Evolutionary conservation across 768 basidiomycete genomes (phyloP), one percentile per base, ranked within the genome.

Genomic region (Pleurotus djamor): DNA sequence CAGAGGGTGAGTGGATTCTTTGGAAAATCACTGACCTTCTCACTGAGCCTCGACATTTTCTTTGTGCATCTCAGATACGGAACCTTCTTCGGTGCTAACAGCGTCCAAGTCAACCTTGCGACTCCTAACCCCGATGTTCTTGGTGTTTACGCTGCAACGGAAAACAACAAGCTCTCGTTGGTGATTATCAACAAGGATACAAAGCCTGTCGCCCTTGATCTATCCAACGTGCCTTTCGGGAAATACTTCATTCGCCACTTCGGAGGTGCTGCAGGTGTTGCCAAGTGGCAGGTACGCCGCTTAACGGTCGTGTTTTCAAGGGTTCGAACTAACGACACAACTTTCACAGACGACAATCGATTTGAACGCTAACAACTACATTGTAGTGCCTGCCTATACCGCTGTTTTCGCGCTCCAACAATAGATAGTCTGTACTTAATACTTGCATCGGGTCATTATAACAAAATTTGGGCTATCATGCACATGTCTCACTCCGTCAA

Each of bases 171-270:
- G 57, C 68, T 79, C 35, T 72, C 79, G 2, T 64, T 82, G 17
- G 80, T 84, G 58, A 72, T 82, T 60, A 66, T 84, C 56, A 83
- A 83, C 77, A 84, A 84, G 67, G 76, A 82, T 63, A 74, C 78
- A 0, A 67, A 65, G 5, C 71, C 79, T 0, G 67, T 82, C 55
- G 65, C 73, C 9, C 74, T 81, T 52, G 69, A 74, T 58, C 64
- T 83, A 16, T 67, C 76, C 32, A 75, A 76, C 59, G 69, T 84
- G 45, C 80, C 82, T 0, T 65, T 69, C n/a, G 83, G 82, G 5
- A 67, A 64, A 9, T 84, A 84, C 68, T 79, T 83, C 64, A 48
- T 83, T 28, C 76, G 82, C n/a, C 83, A 84, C 68, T 84, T 83
- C 63, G 83, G 83, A 62, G 83, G 82, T 51, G 72, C 66, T 28